A percentile compares a stretch with the other conserved stretches of the same genome.
Conservation (phyloP, 768 basidiomycete genomes). For the Sistotremastrum niveocremeum region DNA sequence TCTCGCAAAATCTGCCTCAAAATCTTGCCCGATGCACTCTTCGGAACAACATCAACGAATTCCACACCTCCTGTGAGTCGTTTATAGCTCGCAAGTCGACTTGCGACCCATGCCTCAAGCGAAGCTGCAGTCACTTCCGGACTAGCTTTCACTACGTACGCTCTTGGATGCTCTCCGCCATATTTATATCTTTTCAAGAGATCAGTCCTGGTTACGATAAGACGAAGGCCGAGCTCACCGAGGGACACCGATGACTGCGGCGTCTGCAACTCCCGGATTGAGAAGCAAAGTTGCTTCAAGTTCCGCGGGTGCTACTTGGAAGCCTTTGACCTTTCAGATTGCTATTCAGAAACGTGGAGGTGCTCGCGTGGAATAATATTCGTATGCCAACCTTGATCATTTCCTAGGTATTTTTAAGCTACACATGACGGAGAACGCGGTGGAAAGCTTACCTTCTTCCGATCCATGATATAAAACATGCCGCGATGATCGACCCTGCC, state of each 20-base stretch:
- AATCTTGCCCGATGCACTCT: conserved; percentile 9
- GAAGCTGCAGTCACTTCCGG: conserved; percentile 6
- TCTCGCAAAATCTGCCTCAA: conserved; percentile 14
- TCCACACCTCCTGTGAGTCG: conserved; percentile 7
- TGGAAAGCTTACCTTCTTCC: conserved; percentile 28
- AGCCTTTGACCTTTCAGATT: background rate
- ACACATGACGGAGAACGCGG: no score
- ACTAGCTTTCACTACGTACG: conserved; percentile 5
- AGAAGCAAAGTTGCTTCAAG: conserved; percentile 19
- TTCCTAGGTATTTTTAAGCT: no score
- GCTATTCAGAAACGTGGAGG: no score
- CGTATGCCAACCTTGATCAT: no score
- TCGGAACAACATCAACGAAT: conserved; percentile 6
- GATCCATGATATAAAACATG: conserved; percentile 45
- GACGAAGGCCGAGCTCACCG: conserved; percentile 11
- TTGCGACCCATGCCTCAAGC: conserved; percentile 29
- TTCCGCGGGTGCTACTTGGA: conserved; percentile 20
- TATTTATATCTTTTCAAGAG: background rate
- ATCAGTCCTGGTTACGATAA: conserved; percentile 1
- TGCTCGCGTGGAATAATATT: no score
- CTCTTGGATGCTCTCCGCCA: conserved; percentile 10
- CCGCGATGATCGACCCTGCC: conserved; percentile 41
- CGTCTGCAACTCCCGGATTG: conserved; percentile 17
- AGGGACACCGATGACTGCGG: conserved; percentile 16
- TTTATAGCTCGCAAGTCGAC: conserved; percentile 6